Conservation (phyloP, 441 rosid species). For the Croton laevigatus region DNA sequence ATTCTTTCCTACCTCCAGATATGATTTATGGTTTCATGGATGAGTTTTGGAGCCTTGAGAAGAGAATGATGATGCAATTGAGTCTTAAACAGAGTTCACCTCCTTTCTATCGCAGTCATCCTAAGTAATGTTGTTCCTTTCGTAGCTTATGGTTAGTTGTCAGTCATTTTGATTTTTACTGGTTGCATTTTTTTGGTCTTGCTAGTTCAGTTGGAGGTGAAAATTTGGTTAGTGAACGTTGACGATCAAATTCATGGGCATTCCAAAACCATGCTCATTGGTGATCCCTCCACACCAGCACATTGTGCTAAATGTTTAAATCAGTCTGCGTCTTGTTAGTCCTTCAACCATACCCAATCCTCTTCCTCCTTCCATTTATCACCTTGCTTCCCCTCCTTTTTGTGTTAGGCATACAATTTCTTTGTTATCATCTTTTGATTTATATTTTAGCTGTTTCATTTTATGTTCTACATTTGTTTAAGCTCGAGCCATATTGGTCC, state of each 20-base stretch:
- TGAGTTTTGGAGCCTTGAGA: conserved; percentile 18
- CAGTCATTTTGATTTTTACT: background rate
- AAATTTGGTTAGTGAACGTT: background rate
- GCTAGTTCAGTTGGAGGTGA: background rate
- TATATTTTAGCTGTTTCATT: background rate
- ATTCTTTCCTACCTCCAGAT: conserved; percentile 11
- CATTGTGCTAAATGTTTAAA: background rate
- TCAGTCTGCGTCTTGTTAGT: background rate
- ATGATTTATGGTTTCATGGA: conserved; percentile 22
- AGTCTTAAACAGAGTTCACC: conserved; percentile 13
- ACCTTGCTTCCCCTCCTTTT: background rate
- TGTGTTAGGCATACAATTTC: background rate
- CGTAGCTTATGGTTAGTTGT: background rate
- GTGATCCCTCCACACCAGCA: background rate
- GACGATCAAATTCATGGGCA: background rate
- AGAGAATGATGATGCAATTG: conserved; percentile 23
- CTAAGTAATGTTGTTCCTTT: background rate
- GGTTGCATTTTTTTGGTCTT: background rate
- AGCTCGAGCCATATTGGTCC: background rate
- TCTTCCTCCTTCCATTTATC: background rate
- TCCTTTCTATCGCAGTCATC: conserved; percentile 3
- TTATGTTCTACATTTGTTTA: background rate
- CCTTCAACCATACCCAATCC: too few species aligned
- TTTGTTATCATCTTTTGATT: background rate
- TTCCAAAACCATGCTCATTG: background rate